A percentile compares a stretch with the other conserved stretches of the same genome.
These are phyloP conservation scores for Ophiorrhiza pumila DNA, from an alignment of 257 asterid genomes.

Conservation along the genomic window DNA sequence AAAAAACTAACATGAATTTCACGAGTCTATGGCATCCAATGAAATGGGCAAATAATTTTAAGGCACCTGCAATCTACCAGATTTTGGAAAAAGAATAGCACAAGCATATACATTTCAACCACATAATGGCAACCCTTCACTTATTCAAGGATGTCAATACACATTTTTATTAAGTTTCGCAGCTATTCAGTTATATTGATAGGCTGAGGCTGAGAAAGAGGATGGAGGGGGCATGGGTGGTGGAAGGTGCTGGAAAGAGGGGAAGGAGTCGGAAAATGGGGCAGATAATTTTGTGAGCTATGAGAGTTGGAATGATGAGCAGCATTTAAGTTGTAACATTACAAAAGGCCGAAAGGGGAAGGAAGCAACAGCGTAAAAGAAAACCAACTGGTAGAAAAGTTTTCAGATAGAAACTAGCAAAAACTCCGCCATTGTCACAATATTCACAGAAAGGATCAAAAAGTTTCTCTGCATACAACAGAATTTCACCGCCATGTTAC, in stretches of 20 bases:
- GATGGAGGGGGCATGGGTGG: background rate
- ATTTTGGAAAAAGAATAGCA: too few relatives aligned
- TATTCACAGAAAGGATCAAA: slow-evolving; percentile 55
- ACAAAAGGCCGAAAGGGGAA: background rate
- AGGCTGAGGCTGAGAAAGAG: background rate
- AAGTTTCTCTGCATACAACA: too few relatives aligned
- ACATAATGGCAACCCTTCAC: too few relatives aligned
- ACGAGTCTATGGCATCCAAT: background rate
- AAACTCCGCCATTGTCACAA: slow-evolving; percentile 69
- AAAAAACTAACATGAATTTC: background rate
- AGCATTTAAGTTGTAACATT: too few relatives aligned
- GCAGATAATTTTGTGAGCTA: background rate
- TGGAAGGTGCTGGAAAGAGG: too few relatives aligned
- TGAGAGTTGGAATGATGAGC: too few relatives aligned
- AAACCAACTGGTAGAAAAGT: background rate
- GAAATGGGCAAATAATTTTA: too few relatives aligned
- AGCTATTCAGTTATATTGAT: background rate
- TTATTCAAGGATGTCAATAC: too few relatives aligned
- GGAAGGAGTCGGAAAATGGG: too few relatives aligned
- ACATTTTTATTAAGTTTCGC: background rate
- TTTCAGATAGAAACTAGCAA: background rate
- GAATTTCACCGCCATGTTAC: too few relatives aligned
- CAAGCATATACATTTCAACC: too few relatives aligned
- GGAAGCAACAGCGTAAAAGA: background rate
- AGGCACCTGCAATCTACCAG: too few relatives aligned